Evolutionary conservation across 140 eudicot species (phyloP).

Genomic region (Stevia rebaudiana): DNA sequence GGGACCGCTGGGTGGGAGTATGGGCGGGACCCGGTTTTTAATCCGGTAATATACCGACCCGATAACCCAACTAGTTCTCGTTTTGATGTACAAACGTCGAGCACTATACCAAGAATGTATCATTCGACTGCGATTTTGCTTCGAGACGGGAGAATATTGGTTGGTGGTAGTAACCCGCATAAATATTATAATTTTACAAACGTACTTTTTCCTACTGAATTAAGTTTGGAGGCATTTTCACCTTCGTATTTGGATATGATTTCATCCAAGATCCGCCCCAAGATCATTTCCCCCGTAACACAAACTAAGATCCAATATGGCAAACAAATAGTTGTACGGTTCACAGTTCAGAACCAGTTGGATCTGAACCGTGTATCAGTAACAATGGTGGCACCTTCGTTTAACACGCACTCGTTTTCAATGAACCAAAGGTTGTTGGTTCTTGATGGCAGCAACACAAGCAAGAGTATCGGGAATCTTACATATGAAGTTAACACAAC

Average conservation of each 20-base stretch:
- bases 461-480: slow-evolving; percentile 21
- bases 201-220: slow-evolving; percentile 55
- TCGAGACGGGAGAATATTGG: slow-evolving; percentile 62
- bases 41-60: slow-evolving; percentile 57
- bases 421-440: slow-evolving; percentile 78
- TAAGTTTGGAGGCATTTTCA: slow-evolving; percentile 65
- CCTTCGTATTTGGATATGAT: slow-evolving; percentile 44
- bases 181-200: slow-evolving; percentile 39
- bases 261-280: slow-evolving; percentile 34
- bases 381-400: slow-evolving; percentile 62
- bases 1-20: slow-evolving; percentile 72
- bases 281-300: slow-evolving; percentile 28
- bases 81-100: slow-evolving; percentile 47
- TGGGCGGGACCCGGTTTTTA: slow-evolving; percentile 48
- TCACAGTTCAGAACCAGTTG: slow-evolving; percentile 26
- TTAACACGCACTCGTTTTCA: no score
- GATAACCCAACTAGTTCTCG: slow-evolving; percentile 32
- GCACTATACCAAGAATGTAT: slow-evolving; percentile 53
- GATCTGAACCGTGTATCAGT: slow-evolving; percentile 27
- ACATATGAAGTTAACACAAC: slow-evolving; percentile 24
- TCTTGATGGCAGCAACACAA: slow-evolving; percentile 21
- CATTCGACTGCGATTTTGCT: slow-evolving; percentile 63
- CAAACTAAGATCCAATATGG: slow-evolving; percentile 35
- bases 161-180: slow-evolving; percentile 79
- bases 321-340: slow-evolving; percentile 25